Conservation (phyloP, 73 alveolate genomes). For the Tetrahymena malaccensis region DNA sequence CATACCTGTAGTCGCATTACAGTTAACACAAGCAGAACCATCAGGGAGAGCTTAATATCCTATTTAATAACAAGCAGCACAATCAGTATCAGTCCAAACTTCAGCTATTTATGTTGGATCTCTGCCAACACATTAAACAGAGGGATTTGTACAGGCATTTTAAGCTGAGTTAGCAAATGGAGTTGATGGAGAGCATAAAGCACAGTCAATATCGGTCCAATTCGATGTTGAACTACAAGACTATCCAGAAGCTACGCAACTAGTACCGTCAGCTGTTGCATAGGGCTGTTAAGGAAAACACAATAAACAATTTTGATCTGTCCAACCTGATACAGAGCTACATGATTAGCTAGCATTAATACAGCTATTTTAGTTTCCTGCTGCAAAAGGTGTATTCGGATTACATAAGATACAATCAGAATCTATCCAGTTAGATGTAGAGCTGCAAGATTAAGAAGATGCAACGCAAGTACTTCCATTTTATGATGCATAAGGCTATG, state of each 20-base stretch:
- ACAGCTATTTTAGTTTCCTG: background rate
- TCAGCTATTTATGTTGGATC: background rate
- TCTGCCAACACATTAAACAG: background rate
- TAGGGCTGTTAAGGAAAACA: background rate
- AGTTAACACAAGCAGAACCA: background rate
- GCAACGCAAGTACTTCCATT: background rate
- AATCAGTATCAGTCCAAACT: background rate
- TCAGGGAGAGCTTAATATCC: background rate
- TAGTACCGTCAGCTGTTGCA: background rate
- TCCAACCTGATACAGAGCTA: background rate
- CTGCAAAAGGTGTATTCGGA: background rate
- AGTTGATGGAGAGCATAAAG: background rate
- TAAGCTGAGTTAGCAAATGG: background rate
- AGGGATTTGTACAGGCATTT: background rate
- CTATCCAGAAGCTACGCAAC: background rate
- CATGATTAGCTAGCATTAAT: background rate
- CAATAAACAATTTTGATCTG: background rate
- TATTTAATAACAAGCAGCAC: background rate
- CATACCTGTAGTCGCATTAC: background rate
- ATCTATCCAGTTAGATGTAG: background rate
- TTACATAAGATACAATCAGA: background rate
- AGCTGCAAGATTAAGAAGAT: background rate
- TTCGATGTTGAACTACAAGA: background rate
- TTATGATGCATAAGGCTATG: background rate
- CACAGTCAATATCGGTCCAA: background rate